Evolutionary conservation across 2,329 filamentous ascomycete species (phyloP).

Genomic region (Trichoderma sp.): DNA sequence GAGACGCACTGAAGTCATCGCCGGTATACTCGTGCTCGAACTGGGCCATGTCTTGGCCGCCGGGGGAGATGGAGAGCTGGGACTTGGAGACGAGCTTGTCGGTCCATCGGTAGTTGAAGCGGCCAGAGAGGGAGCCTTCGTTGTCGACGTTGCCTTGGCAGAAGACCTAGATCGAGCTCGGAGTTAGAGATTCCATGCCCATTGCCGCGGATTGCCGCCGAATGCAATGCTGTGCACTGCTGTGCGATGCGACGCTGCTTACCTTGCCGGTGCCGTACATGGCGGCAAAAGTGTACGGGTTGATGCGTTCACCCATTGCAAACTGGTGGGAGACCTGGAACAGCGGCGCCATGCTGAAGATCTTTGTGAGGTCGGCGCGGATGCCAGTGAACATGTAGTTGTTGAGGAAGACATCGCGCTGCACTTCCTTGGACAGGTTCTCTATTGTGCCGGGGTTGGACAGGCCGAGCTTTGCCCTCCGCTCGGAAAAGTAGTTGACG

Average conservation of each 20-base stretch:
- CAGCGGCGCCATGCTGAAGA: constrained; percentile 87
- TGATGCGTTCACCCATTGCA: constrained; percentile 88
- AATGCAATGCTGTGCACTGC: no score
- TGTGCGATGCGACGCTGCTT: constrained; percentile 31
- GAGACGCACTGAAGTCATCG: constrained; percentile 85
- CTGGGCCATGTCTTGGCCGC: constrained; percentile 83
- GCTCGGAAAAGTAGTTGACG: constrained; percentile 79
- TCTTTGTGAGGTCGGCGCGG: constrained; percentile 94
- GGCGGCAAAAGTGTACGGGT: constrained; percentile 92
- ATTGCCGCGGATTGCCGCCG: neutral
- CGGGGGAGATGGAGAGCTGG: constrained; percentile 80
- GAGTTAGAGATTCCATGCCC: constrained; percentile 27
- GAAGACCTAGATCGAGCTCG: constrained; percentile 67
- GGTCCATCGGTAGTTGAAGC: constrained; percentile 92
- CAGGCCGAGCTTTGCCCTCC: constrained; percentile 84
- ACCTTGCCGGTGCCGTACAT: constrained; percentile 94
- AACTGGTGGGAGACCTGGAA: constrained; percentile 99
- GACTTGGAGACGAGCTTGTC: constrained; percentile 81
- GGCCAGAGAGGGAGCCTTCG: constrained; percentile 80
- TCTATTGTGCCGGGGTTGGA: constrained; percentile 93
- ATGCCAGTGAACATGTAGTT: constrained; percentile 97
- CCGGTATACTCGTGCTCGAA: constrained; percentile 96
- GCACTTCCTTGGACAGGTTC: constrained; percentile 84
- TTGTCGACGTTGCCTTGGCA: constrained; percentile 95
- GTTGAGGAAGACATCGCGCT: constrained; percentile 93